A percentile compares a stretch with the other conserved stretches of the same genome.
Evolutionary conservation across 2,329 filamentous ascomycete species (phyloP).

Genomic region (Curvularia spicifera): DNA sequence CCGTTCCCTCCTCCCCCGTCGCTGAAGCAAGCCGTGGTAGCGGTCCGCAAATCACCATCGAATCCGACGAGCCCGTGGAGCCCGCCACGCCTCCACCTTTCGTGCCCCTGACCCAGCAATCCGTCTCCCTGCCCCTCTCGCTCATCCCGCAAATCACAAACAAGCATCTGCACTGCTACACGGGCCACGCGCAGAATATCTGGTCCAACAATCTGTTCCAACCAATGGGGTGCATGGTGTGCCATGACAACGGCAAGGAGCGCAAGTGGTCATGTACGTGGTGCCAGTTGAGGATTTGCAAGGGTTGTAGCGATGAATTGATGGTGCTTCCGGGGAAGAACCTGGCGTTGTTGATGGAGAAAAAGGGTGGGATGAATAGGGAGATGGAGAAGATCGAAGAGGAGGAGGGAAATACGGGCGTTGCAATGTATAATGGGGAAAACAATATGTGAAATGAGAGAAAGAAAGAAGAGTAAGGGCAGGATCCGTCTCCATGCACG

Average conservation of each 20-base stretch:
- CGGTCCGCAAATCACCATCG: slow-evolving; percentile 1
- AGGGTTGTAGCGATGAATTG: slow-evolving; percentile 37
- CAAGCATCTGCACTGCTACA: slow-evolving; percentile 44
- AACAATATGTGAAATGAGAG: slow-evolving; percentile 5
- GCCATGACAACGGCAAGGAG: slow-evolving; percentile 33
- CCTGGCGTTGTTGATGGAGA: slow-evolving; percentile 27
- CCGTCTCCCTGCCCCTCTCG: slow-evolving; percentile 19
- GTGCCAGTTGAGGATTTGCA: slow-evolving; percentile 48
- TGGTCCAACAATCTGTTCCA: slow-evolving; percentile 43
- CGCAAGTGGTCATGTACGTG: slow-evolving; percentile 46
- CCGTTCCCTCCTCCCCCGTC: slow-evolving; percentile 11
- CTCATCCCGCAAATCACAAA: slow-evolving; percentile 39
- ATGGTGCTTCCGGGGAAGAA: slow-evolving; percentile 25
- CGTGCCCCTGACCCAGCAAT: slow-evolving; percentile 30
- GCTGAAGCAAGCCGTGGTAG: neutral
- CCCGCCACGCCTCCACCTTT: slow-evolving; percentile 18
- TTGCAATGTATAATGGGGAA: slow-evolving; percentile 8
- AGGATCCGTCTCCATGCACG: neutral
- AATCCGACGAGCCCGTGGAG: slow-evolving; percentile 1
- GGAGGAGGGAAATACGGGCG: slow-evolving; percentile 2
- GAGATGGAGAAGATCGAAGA: neutral
- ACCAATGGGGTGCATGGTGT: slow-evolving; percentile 48
- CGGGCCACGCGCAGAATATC: slow-evolving; percentile 34
- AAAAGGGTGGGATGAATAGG: slow-evolving; percentile 13
- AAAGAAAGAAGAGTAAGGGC: neutral